Conservation (phyloP, 2,329 filamentous ascomycete genomes). For the Xylaria polymorpha region DNA sequence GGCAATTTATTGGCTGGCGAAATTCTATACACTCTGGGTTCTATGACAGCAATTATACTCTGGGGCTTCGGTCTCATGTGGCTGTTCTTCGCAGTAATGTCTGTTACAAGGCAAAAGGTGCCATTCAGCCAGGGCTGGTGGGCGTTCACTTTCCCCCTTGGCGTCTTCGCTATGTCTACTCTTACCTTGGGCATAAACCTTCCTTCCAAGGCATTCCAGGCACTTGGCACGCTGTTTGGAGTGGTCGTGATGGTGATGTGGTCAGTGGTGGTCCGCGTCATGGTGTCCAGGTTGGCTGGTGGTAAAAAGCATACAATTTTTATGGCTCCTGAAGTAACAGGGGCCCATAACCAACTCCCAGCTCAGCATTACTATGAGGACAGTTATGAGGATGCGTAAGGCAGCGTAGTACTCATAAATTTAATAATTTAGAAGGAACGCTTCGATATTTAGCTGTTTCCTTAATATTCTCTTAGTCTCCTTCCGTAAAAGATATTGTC, state of each 20-base stretch:
- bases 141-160: conserved; percentile 61
- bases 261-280: conserved; percentile 21
- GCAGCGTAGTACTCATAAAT: too few species aligned
- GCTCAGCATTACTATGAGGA: not conserved
- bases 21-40: conserved; percentile 69
- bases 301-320: conserved; percentile 32
- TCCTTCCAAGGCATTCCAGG: conserved; percentile 24
- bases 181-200: conserved; percentile 34
- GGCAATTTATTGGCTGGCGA: conserved; percentile 55
- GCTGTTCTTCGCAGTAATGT: conserved; percentile 57
- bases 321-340: conserved; percentile 31
- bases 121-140: conserved; percentile 63
- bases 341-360: conserved; percentile 24
- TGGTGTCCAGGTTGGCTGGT: conserved; percentile 21
- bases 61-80: conserved; percentile 60
- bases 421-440: not conserved
- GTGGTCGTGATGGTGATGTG: conserved; percentile 31
- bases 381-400: conserved; percentile 6
- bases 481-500: not conserved
- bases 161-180: conserved; percentile 50
- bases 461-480: not conserved
- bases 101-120: conserved; percentile 51
- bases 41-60: conserved; percentile 58
- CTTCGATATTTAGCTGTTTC: too few species aligned
- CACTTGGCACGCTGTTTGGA: conserved; percentile 33